Evolutionary conservation across 305 asterid species (phyloP).

Genomic region (Nicotiana rustica): DNA sequence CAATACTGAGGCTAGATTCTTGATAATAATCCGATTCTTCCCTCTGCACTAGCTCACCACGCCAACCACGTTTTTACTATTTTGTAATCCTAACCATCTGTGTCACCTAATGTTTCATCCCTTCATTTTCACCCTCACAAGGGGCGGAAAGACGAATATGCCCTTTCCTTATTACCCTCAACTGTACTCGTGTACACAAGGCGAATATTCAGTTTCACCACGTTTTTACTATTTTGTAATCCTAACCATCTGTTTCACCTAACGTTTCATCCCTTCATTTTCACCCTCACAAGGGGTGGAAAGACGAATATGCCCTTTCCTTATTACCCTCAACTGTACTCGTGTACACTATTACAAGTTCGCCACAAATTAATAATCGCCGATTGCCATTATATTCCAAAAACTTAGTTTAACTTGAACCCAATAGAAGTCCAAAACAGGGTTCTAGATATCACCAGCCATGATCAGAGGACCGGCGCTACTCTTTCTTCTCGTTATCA

Average conservation of each 20-base stretch:
- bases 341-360: not conserved
- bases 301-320: constrained; percentile 24
- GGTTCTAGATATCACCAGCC: not conserved
- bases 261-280: not conserved
- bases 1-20: not conserved
- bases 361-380: not conserved
- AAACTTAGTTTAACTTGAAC: not conserved
- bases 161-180: not conserved
- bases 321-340: not conserved
- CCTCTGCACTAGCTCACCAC: not conserved
- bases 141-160: not conserved
- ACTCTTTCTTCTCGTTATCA: constrained; percentile 25
- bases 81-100: not conserved
- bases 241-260: constrained; percentile 20
- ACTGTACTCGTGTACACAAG: not conserved
- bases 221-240: not conserved
- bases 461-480: constrained; percentile 19
- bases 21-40: not conserved
- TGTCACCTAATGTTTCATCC: not conserved
- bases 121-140: not conserved
- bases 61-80: not conserved
- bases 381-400: constrained; percentile 17
- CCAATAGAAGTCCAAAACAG: not conserved
- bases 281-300: not conserved
- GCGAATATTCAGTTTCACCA: too few species aligned